Percentiles rank a stretch among this genome's conserved stretches.
Conservation (phyloP, 2,329 filamentous ascomycete species). For the Trichothecium sympodiale region DNA sequence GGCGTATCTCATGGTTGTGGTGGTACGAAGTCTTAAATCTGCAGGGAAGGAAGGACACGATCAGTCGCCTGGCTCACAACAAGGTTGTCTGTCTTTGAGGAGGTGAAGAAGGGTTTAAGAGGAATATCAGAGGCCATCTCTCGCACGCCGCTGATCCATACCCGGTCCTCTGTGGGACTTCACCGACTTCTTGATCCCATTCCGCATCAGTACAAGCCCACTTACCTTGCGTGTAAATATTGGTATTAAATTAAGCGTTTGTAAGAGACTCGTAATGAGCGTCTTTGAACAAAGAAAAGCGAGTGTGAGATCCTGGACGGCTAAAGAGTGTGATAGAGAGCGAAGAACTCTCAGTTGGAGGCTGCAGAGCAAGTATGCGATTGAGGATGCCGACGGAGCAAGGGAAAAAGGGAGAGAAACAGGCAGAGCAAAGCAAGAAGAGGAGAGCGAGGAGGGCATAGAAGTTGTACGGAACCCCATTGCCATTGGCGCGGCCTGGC, state of each 20-base stretch:
- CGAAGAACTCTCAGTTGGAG: constrained; percentile 39
- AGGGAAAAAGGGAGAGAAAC: constrained; percentile 11
- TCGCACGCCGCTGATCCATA: neutral
- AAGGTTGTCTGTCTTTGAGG: neutral
- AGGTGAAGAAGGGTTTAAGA: neutral
- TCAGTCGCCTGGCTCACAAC: no score
- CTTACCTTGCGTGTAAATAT: no score
- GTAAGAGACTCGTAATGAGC: constrained; percentile 9
- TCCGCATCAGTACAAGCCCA: no score
- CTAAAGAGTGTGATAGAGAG: constrained; percentile 47
- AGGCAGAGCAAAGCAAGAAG: constrained; percentile 6
- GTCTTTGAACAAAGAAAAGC: constrained; percentile 11
- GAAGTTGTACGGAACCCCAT: no score
- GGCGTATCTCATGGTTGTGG: constrained; percentile 36
- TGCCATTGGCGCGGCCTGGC: no score
- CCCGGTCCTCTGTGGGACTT: neutral
- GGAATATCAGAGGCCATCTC: neutral
- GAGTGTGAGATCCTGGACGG: constrained; percentile 16
- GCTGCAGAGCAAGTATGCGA: constrained; percentile 19
- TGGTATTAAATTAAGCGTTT: neutral
- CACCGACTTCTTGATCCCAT: no score
- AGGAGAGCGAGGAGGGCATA: constrained; percentile 10
- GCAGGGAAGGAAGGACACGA: neutral
- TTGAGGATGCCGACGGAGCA: constrained; percentile 10
- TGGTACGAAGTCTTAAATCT: constrained; percentile 3